These are phyloP conservation scores for Cryptococcus wingfieldii DNA, from an alignment of 1,284 basidiomycete species.

Conservation along the genomic window DNA sequence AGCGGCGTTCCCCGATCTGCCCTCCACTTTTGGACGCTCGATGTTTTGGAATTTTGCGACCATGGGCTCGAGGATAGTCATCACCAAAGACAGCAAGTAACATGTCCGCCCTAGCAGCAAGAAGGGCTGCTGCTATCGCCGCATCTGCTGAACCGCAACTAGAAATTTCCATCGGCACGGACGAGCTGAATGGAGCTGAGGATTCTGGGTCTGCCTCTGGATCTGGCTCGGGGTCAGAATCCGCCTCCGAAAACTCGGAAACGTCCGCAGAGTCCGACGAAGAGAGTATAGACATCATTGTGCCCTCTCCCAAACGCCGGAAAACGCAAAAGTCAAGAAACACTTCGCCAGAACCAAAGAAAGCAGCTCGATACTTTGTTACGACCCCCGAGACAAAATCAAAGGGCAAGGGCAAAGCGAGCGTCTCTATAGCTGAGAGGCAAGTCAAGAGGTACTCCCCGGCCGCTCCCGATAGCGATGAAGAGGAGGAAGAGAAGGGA, in stretches of 20 bases:
- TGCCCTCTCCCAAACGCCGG: slow-evolving; percentile 6
- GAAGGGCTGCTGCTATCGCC: slow-evolving; percentile 19
- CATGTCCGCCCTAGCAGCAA: slow-evolving; percentile 32
- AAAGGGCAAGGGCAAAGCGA: too few relatives aligned
- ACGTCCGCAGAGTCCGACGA: background rate
- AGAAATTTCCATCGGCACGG: background rate
- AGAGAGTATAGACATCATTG: background rate
- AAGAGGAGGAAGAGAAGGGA: slow-evolving; percentile 14
- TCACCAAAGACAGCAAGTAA: background rate
- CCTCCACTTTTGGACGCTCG: too few relatives aligned
- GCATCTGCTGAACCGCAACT: slow-evolving; percentile 3
- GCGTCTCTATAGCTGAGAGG: background rate
- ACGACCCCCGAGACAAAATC: background rate
- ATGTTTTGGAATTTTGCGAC: background rate
- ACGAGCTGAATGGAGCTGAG: too few relatives aligned
- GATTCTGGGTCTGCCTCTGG: background rate
- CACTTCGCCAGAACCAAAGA: background rate
- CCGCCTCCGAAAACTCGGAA: background rate
- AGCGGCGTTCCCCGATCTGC: too few relatives aligned
- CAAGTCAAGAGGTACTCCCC: slow-evolving; percentile 28
- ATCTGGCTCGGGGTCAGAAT: background rate
- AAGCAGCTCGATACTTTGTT: slow-evolving; percentile 3
- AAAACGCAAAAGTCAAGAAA: slow-evolving; percentile 3
- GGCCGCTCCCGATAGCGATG: slow-evolving; percentile 22
- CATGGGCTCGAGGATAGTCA: background rate